Evolutionary conservation across 805 yeast species (phyloP).

Genomic region (Sporopachydermia quercuum): DNA sequence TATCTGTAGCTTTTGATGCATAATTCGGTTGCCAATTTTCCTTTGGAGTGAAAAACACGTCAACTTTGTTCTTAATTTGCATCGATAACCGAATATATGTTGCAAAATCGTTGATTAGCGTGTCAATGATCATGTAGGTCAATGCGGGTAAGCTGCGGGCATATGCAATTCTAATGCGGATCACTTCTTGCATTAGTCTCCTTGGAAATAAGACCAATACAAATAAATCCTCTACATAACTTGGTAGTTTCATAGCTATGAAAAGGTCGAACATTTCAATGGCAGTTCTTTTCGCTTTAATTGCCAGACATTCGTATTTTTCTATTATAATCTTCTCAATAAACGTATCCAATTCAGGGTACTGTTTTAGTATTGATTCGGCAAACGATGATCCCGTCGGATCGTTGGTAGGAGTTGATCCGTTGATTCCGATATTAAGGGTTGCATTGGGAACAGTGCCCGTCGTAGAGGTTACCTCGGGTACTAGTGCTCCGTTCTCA

Average conservation of each 20-base stretch:
- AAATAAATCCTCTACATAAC: conserved; percentile 49
- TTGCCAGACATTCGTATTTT: conserved; percentile 55
- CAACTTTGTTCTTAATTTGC: conserved; percentile 52
- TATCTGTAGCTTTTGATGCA: conserved; percentile 9
- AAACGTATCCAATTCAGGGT: background rate
- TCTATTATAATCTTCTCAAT: background rate
- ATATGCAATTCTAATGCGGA: conserved; percentile 55
- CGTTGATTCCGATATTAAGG: background rate
- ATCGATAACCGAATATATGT: conserved; percentile 63
- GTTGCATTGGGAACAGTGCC: too few relatives aligned
- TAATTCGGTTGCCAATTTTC: conserved; percentile 39
- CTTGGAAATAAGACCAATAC: conserved; percentile 64
- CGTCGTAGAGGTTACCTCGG: too few relatives aligned
- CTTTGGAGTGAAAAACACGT: conserved; percentile 32
- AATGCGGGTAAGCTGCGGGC: conserved; percentile 72
- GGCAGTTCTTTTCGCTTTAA: conserved; percentile 63
- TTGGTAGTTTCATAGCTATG: conserved; percentile 57
- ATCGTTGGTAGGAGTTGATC: background rate
- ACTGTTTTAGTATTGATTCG: conserved; percentile 65
- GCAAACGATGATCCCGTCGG: conserved; percentile 33
- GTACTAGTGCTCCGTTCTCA: too few relatives aligned
- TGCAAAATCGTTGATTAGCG: conserved; percentile 74
- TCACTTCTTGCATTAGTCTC: conserved; percentile 63
- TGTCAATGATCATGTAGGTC: conserved; percentile 92
- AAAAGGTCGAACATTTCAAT: conserved; percentile 46